These are phyloP conservation scores for Emergomyces orientalis DNA, from an alignment of 2,329 filamentous ascomycete species.

Conservation along the genomic window DNA sequence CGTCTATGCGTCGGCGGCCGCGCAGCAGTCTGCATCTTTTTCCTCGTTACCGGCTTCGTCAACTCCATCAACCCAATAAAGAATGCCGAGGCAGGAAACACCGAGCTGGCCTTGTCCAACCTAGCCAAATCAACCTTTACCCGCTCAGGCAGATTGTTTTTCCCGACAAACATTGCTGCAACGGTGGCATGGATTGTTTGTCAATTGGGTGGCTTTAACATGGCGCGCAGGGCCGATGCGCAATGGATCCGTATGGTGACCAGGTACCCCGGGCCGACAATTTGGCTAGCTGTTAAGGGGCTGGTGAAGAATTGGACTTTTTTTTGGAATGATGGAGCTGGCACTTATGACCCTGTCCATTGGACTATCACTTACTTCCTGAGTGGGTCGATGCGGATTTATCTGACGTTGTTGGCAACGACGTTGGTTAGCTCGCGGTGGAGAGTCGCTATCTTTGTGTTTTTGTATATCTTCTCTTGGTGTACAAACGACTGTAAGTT, in stretches of 20 bases:
- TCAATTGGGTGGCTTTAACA: constrained; percentile 18
- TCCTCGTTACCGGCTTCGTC: constrained; percentile 24
- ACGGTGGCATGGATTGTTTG: constrained; percentile 18
- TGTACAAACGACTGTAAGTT: constrained; percentile 17
- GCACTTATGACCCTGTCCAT: constrained; percentile 36
- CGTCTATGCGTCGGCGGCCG: constrained; percentile 21
- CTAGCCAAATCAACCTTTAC: constrained; percentile 17
- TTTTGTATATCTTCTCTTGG: constrained; percentile 35
- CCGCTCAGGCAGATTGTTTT: constrained; percentile 17
- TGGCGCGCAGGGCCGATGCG: constrained; percentile 19
- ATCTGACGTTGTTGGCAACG: constrained; percentile 35
- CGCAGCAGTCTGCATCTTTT: constrained; percentile 22
- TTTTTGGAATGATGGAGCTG: constrained; percentile 32
- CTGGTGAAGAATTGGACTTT: constrained; percentile 16
- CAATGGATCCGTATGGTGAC: constrained; percentile 19
- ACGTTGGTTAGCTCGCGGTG: constrained; percentile 29
- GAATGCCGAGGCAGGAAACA: constrained; percentile 17
- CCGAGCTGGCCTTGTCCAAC: constrained; percentile 15
- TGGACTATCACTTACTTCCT: constrained; percentile 37
- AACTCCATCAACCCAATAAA: constrained; percentile 21
- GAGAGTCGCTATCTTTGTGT: constrained; percentile 26
- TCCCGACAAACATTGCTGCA: constrained; percentile 19
- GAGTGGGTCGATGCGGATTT: constrained; percentile 35
- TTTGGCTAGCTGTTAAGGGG: constrained; percentile 12
- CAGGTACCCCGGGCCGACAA: constrained; percentile 12